phyloP scores from a whole-genome alignment of 2,329 filamentous ascomycete species.

The Exophiala lecanii-corni region DNA sequence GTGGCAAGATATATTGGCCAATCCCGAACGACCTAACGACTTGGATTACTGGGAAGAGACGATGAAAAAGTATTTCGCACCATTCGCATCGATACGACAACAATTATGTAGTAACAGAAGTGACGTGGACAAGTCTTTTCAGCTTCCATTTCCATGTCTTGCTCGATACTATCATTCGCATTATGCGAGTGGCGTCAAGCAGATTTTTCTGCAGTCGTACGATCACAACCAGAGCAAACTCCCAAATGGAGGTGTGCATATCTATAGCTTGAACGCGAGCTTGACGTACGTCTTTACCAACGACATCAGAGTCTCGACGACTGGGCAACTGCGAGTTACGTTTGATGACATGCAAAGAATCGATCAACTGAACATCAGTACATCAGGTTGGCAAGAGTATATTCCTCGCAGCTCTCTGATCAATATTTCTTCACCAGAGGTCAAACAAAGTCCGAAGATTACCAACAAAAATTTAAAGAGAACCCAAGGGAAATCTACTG shows the following conservation, averaged over 20 bases:
- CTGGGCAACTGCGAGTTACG: slow-evolving; percentile 70
- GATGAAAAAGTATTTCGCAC: slow-evolving; percentile 75
- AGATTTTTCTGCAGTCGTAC: slow-evolving; percentile 81
- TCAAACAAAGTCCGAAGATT: slow-evolving; percentile 55
- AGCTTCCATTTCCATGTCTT: slow-evolving; percentile 75
- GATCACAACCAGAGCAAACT: slow-evolving; percentile 55
- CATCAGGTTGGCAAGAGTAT: slow-evolving; percentile 74
- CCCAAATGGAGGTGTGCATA: slow-evolving; percentile 62
- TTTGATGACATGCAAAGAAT: slow-evolving; percentile 78
- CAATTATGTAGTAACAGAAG: slow-evolving; percentile 54
- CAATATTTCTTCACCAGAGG: slow-evolving; percentile 42
- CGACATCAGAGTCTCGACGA: slow-evolving; percentile 74
- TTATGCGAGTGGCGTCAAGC: slow-evolving; percentile 79
- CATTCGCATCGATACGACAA: slow-evolving; percentile 70
- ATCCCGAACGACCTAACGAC: slow-evolving; percentile 52
- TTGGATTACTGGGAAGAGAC: slow-evolving; percentile 74
- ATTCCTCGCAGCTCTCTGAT: slow-evolving; percentile 61
- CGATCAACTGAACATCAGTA: slow-evolving; percentile 77
- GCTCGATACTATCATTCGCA: slow-evolving; percentile 87
- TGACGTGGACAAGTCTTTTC: slow-evolving; percentile 70
- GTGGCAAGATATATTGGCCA: slow-evolving; percentile 53
- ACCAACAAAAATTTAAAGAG: slow-evolving; percentile 51
- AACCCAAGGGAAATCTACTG: slow-evolving; percentile 34
- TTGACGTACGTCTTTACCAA: slow-evolving; percentile 87
- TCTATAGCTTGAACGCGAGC: slow-evolving; percentile 71